Percentiles rank a stretch among this genome's conserved stretches.
phyloP scores from a whole-genome alignment of 805 yeast genomes.

The Cyberlindnera euphorbiiphila region DNA sequence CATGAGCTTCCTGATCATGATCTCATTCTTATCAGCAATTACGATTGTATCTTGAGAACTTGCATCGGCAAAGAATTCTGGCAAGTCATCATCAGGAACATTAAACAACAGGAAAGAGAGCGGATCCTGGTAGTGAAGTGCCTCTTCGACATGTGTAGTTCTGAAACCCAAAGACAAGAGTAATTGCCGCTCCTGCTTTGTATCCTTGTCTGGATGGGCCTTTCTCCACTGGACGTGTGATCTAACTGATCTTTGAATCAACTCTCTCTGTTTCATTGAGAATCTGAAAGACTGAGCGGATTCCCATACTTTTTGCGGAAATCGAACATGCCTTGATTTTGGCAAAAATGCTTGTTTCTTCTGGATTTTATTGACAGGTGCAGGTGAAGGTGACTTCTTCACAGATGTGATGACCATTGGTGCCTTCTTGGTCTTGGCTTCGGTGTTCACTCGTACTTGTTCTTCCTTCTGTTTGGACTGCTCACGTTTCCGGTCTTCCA shows the following conservation, averaged over 20 bases:
- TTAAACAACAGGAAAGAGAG: slow-evolving; percentile 62
- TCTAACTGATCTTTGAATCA: slow-evolving; percentile 59
- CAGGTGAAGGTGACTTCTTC: slow-evolving; percentile 5
- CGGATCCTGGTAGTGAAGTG: slow-evolving; percentile 53
- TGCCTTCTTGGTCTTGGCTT: slow-evolving; percentile 46
- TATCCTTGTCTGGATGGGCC: not conserved
- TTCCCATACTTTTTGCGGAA: slow-evolving; percentile 63
- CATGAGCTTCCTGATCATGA: slow-evolving; percentile 49
- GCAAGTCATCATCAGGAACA: slow-evolving; percentile 92
- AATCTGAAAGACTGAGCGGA: slow-evolving; percentile 65
- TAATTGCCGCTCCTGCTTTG: slow-evolving; percentile 7
- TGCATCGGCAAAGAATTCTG: slow-evolving; percentile 51
- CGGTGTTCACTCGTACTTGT: slow-evolving; percentile 42
- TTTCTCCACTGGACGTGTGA: slow-evolving; percentile 52
- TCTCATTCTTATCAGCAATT: slow-evolving; percentile 48
- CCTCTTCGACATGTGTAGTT: slow-evolving; percentile 63
- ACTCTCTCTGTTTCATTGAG: slow-evolving; percentile 54
- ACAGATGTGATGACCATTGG: slow-evolving; percentile 40
- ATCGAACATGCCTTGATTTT: slow-evolving; percentile 22
- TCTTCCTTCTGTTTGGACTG: slow-evolving; percentile 44
- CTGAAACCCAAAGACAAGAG: slow-evolving; percentile 63
- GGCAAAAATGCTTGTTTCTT: not conserved
- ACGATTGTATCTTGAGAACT: slow-evolving; percentile 47
- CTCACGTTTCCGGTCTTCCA: slow-evolving; percentile 50
- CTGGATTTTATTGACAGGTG: not conserved